A percentile compares a stretch with the other conserved stretches of the same genome.
Evolutionary conservation across 2,329 filamentous ascomycete genomes (phyloP).

Genomic region (Botrytis byssoidea): DNA sequence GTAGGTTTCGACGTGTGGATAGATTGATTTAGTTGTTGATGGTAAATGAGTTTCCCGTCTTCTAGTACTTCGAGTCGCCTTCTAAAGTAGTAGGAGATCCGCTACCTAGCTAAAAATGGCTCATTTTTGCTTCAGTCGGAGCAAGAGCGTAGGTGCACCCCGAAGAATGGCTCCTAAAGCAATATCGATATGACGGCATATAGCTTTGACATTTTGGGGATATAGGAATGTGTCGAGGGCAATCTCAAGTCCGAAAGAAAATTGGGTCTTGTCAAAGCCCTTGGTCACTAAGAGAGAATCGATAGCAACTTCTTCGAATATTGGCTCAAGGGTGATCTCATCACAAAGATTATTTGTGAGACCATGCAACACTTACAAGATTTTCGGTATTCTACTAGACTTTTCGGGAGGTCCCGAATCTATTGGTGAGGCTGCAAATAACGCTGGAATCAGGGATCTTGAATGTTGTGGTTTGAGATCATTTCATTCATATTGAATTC

Average conservation of each 20-base stretch:
- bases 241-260: constrained; percentile 12
- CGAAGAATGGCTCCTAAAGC: too few relatives aligned
- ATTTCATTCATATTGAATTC: neutral
- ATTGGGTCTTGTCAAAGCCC: constrained; percentile 18
- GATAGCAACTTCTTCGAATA: constrained; percentile 13
- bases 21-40: constrained; percentile 18
- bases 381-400: neutral
- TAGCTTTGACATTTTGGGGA: too few relatives aligned
- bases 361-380: neutral
- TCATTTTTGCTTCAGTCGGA: too few relatives aligned
- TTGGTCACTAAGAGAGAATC: constrained; percentile 17
- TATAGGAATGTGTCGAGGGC: neutral
- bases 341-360: neutral
- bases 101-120: too few relatives aligned
- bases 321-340: neutral
- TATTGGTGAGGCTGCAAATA: neutral
- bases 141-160: too few relatives aligned
- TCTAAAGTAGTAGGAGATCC: too few relatives aligned
- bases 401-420: neutral
- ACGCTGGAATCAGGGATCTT: too few relatives aligned
- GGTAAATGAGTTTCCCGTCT: constrained; percentile 28
- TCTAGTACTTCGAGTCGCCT: constrained; percentile 28
- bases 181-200: too few relatives aligned
- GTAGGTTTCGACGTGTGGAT: constrained; percentile 25
- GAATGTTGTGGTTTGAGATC: neutral